These are phyloP conservation scores for Graphium sp. DNA, from an alignment of 2,329 filamentous ascomycete species.

Conservation along the genomic window DNA sequence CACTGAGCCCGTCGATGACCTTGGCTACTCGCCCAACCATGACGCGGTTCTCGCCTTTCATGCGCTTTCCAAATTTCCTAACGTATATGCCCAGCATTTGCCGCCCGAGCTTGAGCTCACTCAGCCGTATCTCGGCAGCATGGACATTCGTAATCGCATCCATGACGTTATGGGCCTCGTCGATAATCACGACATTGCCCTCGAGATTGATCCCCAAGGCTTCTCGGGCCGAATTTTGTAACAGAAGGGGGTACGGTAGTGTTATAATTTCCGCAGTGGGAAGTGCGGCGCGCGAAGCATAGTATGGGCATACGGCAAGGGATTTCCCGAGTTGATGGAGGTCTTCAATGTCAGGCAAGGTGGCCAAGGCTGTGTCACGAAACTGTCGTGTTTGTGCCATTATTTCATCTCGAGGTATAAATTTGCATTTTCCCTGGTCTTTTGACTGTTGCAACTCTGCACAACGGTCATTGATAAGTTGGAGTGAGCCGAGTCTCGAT, in stretches of 20 bases:
- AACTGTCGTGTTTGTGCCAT: slow-evolving; percentile 60
- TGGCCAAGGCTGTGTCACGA: slow-evolving; percentile 69
- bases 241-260: slow-evolving; percentile 74
- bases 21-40: slow-evolving; percentile 80
- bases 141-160: slow-evolving; percentile 82
- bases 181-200: slow-evolving; percentile 81
- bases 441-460: slow-evolving; percentile 68
- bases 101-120: slow-evolving; percentile 56
- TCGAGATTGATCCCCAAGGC: slow-evolving; percentile 76
- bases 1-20: slow-evolving; percentile 61
- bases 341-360: slow-evolving; percentile 86
- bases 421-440: slow-evolving; percentile 52
- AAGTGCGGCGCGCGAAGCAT: slow-evolving; percentile 78
- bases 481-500: slow-evolving; percentile 47
- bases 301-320: slow-evolving; percentile 81
- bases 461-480: slow-evolving; percentile 87
- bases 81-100: slow-evolving; percentile 69
- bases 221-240: slow-evolving; percentile 77
- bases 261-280: slow-evolving; percentile 78
- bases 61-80: slow-evolving; percentile 68
- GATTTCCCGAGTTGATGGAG: slow-evolving; percentile 61
- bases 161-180: slow-evolving; percentile 97
- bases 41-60: slow-evolving; percentile 82
- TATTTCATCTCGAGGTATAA: slow-evolving; percentile 63
- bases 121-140: slow-evolving; percentile 57